Percentiles rank a stretch among this genome's conserved stretches.
phyloP scores from a whole-genome alignment of 1,139 yeast species.

The Saccharomycopsis hybrid region DNA sequence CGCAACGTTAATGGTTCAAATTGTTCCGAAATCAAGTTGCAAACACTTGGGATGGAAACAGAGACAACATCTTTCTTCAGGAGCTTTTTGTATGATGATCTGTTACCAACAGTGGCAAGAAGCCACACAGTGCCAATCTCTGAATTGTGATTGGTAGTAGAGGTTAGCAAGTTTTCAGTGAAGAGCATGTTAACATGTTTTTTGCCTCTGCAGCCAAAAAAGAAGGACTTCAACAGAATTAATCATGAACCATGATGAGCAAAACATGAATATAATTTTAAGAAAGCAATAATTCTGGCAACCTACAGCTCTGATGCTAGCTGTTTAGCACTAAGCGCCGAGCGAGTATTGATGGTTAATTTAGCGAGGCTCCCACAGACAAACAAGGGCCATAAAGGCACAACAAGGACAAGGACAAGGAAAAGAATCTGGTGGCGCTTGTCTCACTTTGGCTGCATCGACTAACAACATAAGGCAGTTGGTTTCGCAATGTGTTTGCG shows the following conservation, averaged over 20 bases:
- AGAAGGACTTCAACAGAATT: background rate
- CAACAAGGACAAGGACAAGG: background rate
- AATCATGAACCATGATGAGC: background rate
- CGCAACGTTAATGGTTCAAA: conserved; percentile 32
- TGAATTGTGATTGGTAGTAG: background rate
- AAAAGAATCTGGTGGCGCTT: too few relatives aligned
- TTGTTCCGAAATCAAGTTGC: conserved; percentile 9
- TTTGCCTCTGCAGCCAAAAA: background rate
- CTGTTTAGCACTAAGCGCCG: too few relatives aligned
- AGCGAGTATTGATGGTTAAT: too few relatives aligned
- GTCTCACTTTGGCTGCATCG: too few relatives aligned
- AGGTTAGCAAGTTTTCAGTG: background rate
- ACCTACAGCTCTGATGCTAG: too few relatives aligned
- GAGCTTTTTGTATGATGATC: conserved; percentile 10
- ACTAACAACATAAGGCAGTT: too few relatives aligned
- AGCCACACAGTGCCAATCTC: conserved; percentile 17
- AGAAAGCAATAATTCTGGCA: too few relatives aligned
- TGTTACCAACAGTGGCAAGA: conserved; percentile 18
- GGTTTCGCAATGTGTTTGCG: too few relatives aligned
- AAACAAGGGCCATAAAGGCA: background rate
- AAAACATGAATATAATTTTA: too few relatives aligned
- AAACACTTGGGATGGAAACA: conserved; percentile 16
- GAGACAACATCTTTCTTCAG: conserved; percentile 7
- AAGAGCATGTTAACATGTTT: background rate
- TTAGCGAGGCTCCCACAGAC: background rate